Evolutionary conservation across 805 yeast species (phyloP).

Genomic region (Candida golubevii): DNA sequence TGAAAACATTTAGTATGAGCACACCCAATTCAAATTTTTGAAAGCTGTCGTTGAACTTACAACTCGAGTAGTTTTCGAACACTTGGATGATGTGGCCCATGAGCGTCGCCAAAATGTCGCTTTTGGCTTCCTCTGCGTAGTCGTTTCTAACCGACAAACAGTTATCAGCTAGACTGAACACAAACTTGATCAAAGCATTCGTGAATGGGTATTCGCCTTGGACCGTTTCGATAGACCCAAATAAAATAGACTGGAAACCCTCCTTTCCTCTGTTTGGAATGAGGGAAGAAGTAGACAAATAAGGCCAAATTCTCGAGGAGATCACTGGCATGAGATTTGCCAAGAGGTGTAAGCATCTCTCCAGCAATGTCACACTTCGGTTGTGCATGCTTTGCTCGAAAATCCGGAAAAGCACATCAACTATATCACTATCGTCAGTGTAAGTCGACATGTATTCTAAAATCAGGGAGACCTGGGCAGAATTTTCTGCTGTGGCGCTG

Average conservation of each 20-base stretch:
- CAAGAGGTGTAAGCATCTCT: slow-evolving; percentile 47
- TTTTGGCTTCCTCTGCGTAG: slow-evolving; percentile 35
- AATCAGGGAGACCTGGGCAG: slow-evolving; percentile 6
- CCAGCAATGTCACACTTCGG: slow-evolving; percentile 44
- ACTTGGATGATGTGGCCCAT: slow-evolving; percentile 56
- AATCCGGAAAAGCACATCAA: slow-evolving; percentile 59
- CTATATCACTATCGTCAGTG: slow-evolving; percentile 53
- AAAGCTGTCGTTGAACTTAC: slow-evolving; percentile 55
- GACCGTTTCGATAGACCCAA: slow-evolving; percentile 71
- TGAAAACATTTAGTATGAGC: slow-evolving; percentile 49
- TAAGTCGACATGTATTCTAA: slow-evolving; percentile 43
- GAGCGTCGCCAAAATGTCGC: slow-evolving; percentile 52
- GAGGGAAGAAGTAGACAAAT: slow-evolving; percentile 61
- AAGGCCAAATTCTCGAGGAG: slow-evolving; percentile 76
- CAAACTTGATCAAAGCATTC: slow-evolving; percentile 52
- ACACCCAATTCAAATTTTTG: slow-evolving; percentile 64
- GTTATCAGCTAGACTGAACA: slow-evolving; percentile 48
- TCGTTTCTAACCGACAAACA: slow-evolving; percentile 39
- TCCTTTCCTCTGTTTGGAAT: slow-evolving; percentile 58
- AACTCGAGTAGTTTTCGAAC: slow-evolving; percentile 68
- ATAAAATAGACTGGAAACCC: slow-evolving; percentile 55
- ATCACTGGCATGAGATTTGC: slow-evolving; percentile 43
- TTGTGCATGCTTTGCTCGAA: slow-evolving; percentile 64
- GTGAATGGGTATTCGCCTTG: slow-evolving; percentile 66
- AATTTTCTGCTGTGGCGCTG: slow-evolving; percentile 14